Evolutionary conservation across 1,284 basidiomycete genomes (phyloP), one percentile per base, ranked within the genome.

Genomic region (Pseudozyma pruni): DNA sequence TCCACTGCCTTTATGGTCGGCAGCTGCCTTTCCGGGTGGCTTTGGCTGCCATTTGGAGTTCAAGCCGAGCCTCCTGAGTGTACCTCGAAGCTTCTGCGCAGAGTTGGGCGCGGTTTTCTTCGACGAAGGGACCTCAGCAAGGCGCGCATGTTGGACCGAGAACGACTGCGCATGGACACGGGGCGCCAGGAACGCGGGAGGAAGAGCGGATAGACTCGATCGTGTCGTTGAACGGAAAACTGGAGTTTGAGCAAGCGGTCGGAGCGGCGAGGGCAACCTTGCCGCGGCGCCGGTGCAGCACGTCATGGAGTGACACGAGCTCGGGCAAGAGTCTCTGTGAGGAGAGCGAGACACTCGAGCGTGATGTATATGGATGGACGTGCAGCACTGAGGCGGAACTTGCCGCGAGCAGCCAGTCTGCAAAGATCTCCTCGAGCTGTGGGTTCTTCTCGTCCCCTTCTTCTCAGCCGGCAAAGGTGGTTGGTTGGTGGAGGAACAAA

Each of bases 111-210:
- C 14, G 11, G 51, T n/a, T 8, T 9, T 35, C 33, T 55, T 50
- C 7, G 47, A 43, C 14, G 22, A 11, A 9, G 51, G 16, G 9
- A 31, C 38, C 5, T 39, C 14, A 0, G 47, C 55, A 20, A 33
- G 33, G 20, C 29, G 29, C 31, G 41, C 3, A 34, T 47, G 32
- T 13, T 42, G 47, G 8, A 44, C 31, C 5, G 39, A 55, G 35
- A 66, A 33, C 2, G 51, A 23, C 9, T 43, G 55, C n/a, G 52
- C 38, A 38, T 51, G 50, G 20, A 51, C 43, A 8, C 40, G 25
- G 4, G 62, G 62, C 22, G 47, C 56, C 3, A 66, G 29, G 23
- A 66, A 66, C 13, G 43, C 38, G 8, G 62, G 62, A 14, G 47
- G 56, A 35, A 66, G 42, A 4, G 27, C 22, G 16, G 19, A 7